These are phyloP conservation scores for Silene vulgaris DNA, from an alignment of 179 eudicot genomes.

Conservation along the genomic window DNA sequence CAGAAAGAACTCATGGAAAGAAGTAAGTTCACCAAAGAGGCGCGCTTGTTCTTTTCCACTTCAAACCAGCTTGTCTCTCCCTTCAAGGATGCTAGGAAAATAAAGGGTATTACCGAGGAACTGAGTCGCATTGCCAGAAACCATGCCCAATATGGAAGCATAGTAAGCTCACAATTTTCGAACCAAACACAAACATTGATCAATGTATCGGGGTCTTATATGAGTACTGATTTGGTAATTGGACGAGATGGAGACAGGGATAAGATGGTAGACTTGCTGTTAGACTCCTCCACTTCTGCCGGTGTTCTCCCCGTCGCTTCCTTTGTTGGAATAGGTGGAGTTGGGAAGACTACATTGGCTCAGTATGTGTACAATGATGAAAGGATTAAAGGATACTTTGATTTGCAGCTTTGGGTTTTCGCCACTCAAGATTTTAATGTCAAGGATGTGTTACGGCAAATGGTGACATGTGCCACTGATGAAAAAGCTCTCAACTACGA, in stretches of 20 bases:
- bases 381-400: slow-evolving; percentile 14
- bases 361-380: slow-evolving; percentile 15
- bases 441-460: slow-evolving; percentile 10
- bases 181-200: background rate
- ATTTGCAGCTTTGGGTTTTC: slow-evolving; percentile 12
- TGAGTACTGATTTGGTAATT: background rate
- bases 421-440: background rate
- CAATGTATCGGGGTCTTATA: background rate
- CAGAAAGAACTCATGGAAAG: background rate
- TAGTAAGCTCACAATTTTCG: background rate
- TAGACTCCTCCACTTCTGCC: background rate
- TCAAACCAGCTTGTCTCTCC: background rate
- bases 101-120: background rate
- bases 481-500: background rate
- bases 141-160: background rate
- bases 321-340: slow-evolving; percentile 22
- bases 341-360: slow-evolving; percentile 19
- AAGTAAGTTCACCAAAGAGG: background rate
- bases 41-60: background rate
- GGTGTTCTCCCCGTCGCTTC: background rate
- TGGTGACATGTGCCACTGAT: background rate
- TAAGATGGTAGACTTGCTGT: background rate
- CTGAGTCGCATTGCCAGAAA: background rate
- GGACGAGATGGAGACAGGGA: slow-evolving; percentile 16
- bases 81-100: slow-evolving; percentile 9